Evolutionary conservation across 495 filamentous ascomycete species (phyloP).

Genomic region (Rostrohypoxylon terebratum): DNA sequence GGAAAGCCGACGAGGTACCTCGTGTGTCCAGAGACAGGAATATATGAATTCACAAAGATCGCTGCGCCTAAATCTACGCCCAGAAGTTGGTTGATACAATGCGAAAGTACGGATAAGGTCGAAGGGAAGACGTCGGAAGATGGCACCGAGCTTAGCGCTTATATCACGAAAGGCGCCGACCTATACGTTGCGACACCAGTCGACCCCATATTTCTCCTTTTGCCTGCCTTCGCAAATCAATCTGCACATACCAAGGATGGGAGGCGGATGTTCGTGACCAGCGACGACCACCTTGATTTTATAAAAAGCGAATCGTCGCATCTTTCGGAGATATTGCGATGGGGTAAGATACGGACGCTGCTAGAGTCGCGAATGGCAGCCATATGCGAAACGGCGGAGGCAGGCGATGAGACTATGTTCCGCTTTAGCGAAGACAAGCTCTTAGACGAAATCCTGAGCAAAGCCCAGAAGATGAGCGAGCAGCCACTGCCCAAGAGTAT

Average conservation of each 20-base stretch:
- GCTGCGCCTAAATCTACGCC: slow-evolving; percentile 69
- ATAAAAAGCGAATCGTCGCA: slow-evolving; percentile 67
- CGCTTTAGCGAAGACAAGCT: slow-evolving; percentile 78
- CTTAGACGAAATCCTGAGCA: slow-evolving; percentile 71
- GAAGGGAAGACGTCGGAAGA: slow-evolving; percentile 30
- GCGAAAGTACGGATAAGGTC: slow-evolving; percentile 27
- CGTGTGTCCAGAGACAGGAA: slow-evolving; percentile 80
- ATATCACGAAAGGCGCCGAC: slow-evolving; percentile 68
- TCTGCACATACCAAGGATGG: slow-evolving; percentile 48
- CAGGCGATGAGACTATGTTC: slow-evolving; percentile 85
- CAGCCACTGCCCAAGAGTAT: slow-evolving; percentile 78
- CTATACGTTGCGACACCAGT: slow-evolving; percentile 85
- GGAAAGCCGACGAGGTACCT: slow-evolving; percentile 75
- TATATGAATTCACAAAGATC: slow-evolving; percentile 89
- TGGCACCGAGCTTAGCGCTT: slow-evolving; percentile 38
- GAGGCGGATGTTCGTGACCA: slow-evolving; percentile 76
- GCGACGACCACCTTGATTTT: slow-evolving; percentile 83
- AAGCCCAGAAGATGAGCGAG: slow-evolving; percentile 76
- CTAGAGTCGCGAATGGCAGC: slow-evolving; percentile 63
- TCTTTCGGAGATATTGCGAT: slow-evolving; percentile 66
- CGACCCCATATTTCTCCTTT: slow-evolving; percentile 85
- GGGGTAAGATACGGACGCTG: slow-evolving; percentile 53
- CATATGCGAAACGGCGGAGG: slow-evolving; percentile 82
- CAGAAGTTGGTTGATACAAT: slow-evolving; percentile 75
- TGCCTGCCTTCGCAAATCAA: slow-evolving; percentile 69